Evolutionary conservation across 129 eudicot genomes (phyloP), one percentile per base, ranked within the genome.

Genomic region (Helichrysum umbraculigerum): DNA sequence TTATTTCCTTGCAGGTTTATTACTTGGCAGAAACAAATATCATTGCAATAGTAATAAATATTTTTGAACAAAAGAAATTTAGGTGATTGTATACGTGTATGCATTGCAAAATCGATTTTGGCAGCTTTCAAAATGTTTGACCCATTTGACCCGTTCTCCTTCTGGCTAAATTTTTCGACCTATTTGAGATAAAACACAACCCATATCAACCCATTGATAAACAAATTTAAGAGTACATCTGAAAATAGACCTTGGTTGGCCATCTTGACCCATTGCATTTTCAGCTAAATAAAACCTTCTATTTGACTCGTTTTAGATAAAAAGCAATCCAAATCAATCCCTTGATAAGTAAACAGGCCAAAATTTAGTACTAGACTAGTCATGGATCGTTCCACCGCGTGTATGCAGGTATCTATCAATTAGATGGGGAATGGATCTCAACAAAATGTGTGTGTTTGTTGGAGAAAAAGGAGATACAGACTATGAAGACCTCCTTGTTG

Each of bases 381-480:
- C 64, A 69, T 41, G 47, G 51, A 68, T 16, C 35, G n/a, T 79
- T 73, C 66, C 25, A 57, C 7, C 62, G 5, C 62, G 4, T 57
- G 29, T 20, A 74, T 77, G 77, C 86, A 90, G 96, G 78, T 86
- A 91, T 74, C 81, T 91, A 74, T 91, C 93, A 51, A 85, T 91
- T 34, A 82, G 83, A 39, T 91, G 97, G 97, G 86, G 88, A 1
- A 81, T 86, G 61, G 90, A 91, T 66, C 86, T 91, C 9, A 68
- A 86, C 25, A 88, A 86, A 67, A 81, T 91, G 91, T 78, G 73
- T 35, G 87, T 88, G 52, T 91, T 88, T 79, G 86, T 91, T 71
- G 97, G 97, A 41, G 94, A 88, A 80, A 86, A 57, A 20, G 97
- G 97, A 35, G 97, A 91, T 70, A 86, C 97, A 15, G 97, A 91